These are phyloP conservation scores for Tetracladium maxilliforme DNA, from an alignment of 2,329 filamentous ascomycete genomes.

Conservation along the genomic window DNA sequence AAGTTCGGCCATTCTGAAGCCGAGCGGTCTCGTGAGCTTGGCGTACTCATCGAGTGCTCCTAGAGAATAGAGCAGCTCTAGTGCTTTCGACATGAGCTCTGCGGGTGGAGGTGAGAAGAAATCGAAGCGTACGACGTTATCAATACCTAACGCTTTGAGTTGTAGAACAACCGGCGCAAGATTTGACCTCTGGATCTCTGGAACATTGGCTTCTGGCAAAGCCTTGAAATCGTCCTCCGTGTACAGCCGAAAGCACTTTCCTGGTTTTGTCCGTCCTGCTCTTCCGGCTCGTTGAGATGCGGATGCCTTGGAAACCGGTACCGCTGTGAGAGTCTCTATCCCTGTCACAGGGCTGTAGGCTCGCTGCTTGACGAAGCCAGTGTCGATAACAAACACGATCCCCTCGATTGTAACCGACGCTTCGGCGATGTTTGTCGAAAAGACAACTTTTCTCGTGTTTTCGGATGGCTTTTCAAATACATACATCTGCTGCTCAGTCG, in stretches of 20 bases:
- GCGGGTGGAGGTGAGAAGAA: constrained; percentile 79
- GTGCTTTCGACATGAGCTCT: constrained; percentile 68
- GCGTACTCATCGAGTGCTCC: constrained; percentile 82
- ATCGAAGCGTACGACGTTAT: constrained; percentile 83
- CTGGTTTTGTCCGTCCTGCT: constrained; percentile 75
- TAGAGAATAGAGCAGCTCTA: constrained; percentile 77
- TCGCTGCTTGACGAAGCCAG: constrained; percentile 79
- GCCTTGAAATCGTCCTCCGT: constrained; percentile 57
- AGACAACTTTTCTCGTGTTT: constrained; percentile 78
- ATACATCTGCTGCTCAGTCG: constrained; percentile 86
- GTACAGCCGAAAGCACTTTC: constrained; percentile 90
- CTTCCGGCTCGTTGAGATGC: constrained; percentile 85
- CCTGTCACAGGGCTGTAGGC: constrained; percentile 73
- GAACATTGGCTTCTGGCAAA: constrained; percentile 60
- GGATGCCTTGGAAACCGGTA: constrained; percentile 76
- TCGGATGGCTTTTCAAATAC: constrained; percentile 77
- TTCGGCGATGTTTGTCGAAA: constrained; percentile 93
- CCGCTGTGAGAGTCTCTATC: constrained; percentile 75
- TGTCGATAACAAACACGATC: constrained; percentile 82
- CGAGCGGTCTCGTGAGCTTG: constrained; percentile 79
- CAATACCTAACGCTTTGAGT: constrained; percentile 86
- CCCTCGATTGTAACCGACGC: constrained; percentile 90
- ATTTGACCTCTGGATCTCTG: constrained; percentile 87
- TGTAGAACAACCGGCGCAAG: constrained; percentile 79
- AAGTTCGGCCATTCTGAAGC: constrained; percentile 81